Percentiles rank a stretch among this genome's conserved stretches.
Evolutionary conservation across 148 eudicot species (phyloP).

Genomic region (Amaranthus palmeri): DNA sequence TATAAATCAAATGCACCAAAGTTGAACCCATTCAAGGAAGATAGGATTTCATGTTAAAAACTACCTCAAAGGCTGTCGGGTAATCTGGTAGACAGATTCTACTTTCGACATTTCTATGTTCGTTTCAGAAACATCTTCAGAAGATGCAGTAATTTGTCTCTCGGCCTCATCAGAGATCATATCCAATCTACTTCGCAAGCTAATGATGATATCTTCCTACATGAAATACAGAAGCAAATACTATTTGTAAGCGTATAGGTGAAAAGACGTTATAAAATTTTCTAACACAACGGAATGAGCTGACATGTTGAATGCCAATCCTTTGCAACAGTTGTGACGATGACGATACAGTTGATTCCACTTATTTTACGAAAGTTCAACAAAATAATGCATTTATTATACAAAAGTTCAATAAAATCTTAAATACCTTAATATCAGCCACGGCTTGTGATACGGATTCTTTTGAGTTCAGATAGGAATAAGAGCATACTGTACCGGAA

Average conservation of each 20-base stretch:
- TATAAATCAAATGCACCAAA: neutral
- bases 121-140: slow-evolving; percentile 34
- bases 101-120: slow-evolving; percentile 28
- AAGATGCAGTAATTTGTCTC: slow-evolving; percentile 28
- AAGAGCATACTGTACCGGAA: slow-evolving; percentile 73
- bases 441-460: slow-evolving; percentile 87
- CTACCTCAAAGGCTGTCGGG: slow-evolving; percentile 62
- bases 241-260: neutral
- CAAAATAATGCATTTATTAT: too few species aligned
- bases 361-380: too few species aligned
- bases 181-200: slow-evolving; percentile 77
- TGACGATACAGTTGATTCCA: too few species aligned
- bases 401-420: neutral
- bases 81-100: slow-evolving; percentile 34
- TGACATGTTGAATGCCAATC: neutral
- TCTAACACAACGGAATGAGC: neutral
- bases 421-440: slow-evolving; percentile 78
- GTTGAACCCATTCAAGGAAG: neutral
- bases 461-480: slow-evolving; percentile 74
- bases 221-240: slow-evolving; percentile 7
- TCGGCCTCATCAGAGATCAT: slow-evolving; percentile 80
- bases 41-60: slow-evolving; percentile 5
- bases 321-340: too few species aligned
- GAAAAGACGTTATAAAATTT: neutral
- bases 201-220: slow-evolving; percentile 75